Conservation (phyloP, 768 basidiomycete genomes). For the Auriscalpium orientale region DNA sequence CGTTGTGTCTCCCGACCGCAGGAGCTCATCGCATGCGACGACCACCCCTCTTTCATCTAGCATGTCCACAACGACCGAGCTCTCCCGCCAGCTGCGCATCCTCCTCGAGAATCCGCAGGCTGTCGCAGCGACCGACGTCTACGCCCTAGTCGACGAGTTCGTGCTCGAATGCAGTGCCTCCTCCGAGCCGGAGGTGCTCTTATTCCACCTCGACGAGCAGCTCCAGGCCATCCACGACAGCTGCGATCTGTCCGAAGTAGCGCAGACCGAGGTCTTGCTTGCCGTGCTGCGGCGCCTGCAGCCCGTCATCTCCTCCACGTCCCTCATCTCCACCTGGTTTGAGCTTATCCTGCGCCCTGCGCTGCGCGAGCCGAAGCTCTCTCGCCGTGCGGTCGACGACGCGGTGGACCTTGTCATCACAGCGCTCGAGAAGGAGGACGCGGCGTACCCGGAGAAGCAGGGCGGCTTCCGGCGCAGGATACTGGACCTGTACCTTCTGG, state of each 20-base stretch:
- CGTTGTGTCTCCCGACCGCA: too few species aligned
- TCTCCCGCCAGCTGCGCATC: constrained; percentile 47
- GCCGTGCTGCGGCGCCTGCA: constrained; percentile 55
- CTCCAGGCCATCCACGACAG: constrained; percentile 57
- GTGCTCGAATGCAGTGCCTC: constrained; percentile 42
- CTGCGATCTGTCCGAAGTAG: constrained; percentile 54
- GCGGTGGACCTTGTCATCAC: constrained; percentile 68
- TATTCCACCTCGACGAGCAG: constrained; percentile 55
- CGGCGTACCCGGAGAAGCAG: constrained; percentile 40
- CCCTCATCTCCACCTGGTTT: constrained; percentile 75
- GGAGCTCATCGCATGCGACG: too few species aligned
- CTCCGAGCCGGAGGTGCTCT: constrained; percentile 34
- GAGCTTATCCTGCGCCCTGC: constrained; percentile 73
- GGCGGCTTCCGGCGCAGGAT: constrained; percentile 60
- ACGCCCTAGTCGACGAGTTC: constrained; percentile 47
- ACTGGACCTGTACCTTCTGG: constrained; percentile 69
- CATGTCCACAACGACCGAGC: constrained; percentile 29
- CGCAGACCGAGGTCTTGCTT: constrained; percentile 62
- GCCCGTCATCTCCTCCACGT: constrained; percentile 52
- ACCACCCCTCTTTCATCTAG: not conserved
- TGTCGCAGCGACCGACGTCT: constrained; percentile 40
- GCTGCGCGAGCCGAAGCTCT: constrained; percentile 63
- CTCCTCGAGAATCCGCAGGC: constrained; percentile 50
- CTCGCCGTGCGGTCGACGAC: constrained; percentile 47
- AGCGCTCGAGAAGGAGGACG: constrained; percentile 45